These are phyloP conservation scores for Cutaneotrichosporon cutaneum DNA, from an alignment of 1,284 basidiomycete species.

Conservation along the genomic window DNA sequence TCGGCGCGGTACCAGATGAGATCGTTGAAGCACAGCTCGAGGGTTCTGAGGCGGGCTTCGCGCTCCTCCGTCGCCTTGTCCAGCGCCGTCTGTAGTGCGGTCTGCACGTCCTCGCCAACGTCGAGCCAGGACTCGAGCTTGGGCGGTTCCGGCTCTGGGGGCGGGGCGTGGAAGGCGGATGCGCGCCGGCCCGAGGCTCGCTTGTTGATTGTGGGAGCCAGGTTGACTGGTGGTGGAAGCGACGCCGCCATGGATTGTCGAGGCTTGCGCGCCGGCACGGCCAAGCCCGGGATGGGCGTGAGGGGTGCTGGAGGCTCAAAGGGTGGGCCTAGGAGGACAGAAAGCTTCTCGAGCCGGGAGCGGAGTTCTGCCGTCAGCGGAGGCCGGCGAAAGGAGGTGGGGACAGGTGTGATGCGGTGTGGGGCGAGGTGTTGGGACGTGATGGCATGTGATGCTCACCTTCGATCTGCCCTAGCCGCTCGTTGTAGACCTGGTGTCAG, in stretches of 20 bases:
- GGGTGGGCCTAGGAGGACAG: conserved; percentile 42
- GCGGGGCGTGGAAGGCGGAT: background rate
- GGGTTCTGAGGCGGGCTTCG: conserved; percentile 32
- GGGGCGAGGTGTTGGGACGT: no score
- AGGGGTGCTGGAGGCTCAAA: conserved; percentile 41
- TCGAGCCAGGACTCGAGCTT: conserved; percentile 32
- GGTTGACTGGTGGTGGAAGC: background rate
- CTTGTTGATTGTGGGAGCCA: conserved; percentile 22
- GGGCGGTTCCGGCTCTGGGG: background rate
- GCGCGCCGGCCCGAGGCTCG: conserved; percentile 18
- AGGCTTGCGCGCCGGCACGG: conserved; percentile 6
- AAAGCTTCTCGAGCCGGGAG: conserved; percentile 30
- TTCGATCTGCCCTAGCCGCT: conserved; percentile 38
- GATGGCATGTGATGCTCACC: conserved; percentile 17
- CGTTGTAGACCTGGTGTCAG: conserved; percentile 39
- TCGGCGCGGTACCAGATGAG: conserved; percentile 47
- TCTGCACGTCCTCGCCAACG: conserved; percentile 40
- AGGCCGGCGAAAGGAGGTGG: background rate
- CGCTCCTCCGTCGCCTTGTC: conserved; percentile 39
- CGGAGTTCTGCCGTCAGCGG: conserved; percentile 20
- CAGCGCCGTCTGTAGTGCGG: conserved; percentile 34
- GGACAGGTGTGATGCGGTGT: no score
- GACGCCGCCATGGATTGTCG: conserved; percentile 6
- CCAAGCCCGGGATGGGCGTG: conserved; percentile 32
- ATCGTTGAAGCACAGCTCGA: conserved; percentile 42